Evolutionary conservation across 1,284 basidiomycete species (phyloP).

Genomic region (Moesziomyces sp.): DNA sequence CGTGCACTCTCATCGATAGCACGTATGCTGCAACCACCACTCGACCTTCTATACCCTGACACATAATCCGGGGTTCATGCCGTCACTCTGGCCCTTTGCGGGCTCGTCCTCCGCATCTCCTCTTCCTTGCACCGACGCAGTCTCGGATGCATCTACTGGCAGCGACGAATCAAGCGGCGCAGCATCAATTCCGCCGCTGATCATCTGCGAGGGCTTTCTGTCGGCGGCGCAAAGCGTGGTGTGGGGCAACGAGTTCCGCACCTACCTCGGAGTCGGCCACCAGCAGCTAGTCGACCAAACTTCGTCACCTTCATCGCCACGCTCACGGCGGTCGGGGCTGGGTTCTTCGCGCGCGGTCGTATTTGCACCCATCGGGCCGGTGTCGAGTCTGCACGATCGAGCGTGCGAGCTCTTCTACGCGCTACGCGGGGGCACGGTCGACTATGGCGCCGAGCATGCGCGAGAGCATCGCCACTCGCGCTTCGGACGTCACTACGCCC

Average conservation of each 20-base stretch:
- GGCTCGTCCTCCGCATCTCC: too few relatives aligned
- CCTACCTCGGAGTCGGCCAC: slow-evolving; percentile 38
- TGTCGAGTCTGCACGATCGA: slow-evolving; percentile 73
- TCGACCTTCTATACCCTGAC: too few relatives aligned
- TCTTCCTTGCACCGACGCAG: neutral
- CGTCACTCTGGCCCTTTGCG: too few relatives aligned
- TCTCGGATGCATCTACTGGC: neutral
- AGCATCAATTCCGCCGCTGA: slow-evolving; percentile 68
- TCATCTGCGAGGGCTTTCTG: slow-evolving; percentile 74
- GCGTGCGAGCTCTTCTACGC: slow-evolving; percentile 74
- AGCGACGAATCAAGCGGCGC: neutral
- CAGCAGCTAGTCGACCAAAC: slow-evolving; percentile 32
- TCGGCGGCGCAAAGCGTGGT: slow-evolving; percentile 69
- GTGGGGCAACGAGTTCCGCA: slow-evolving; percentile 69
- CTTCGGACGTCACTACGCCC: slow-evolving; percentile 70
- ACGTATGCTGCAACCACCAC: too few relatives aligned
- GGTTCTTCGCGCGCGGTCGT: slow-evolving; percentile 21
- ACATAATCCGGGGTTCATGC: too few relatives aligned
- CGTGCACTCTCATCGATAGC: too few relatives aligned
- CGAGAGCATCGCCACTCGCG: slow-evolving; percentile 69
- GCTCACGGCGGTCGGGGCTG: slow-evolving; percentile 5
- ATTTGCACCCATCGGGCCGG: slow-evolving; percentile 69
- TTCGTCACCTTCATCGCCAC: neutral
- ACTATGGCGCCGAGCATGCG: slow-evolving; percentile 70
- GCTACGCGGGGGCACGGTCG: slow-evolving; percentile 72